Base-by-base conservation (phyloP, 2,329 filamentous ascomycete genomes). In the Stagonosporopsis chrysanthemi region DNA sequence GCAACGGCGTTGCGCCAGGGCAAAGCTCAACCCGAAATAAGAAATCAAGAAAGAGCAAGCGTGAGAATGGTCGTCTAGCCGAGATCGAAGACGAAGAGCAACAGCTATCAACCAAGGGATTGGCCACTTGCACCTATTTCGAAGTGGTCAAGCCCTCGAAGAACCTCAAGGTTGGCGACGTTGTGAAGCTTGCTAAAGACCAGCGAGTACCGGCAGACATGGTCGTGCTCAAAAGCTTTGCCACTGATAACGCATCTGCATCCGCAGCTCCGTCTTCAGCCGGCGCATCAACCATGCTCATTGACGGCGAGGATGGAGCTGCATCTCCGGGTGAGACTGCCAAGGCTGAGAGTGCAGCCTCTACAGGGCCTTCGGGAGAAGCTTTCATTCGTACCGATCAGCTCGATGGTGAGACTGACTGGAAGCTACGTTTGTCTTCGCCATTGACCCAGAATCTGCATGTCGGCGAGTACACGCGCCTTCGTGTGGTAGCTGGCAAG, bases 311-410 rank as follows among this genome's bases (percentile, higher is more conserved):
- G 6, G 49, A 38, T 6, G 48, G 43, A n/a, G 43, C 26, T 6
- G 12, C 56, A 57, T 6, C 70, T 35, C 55, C 65, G 12, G 56
- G 57, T n/a, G 52, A 62, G 9, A 14, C 61, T 1, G 31, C 57
- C 17, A 66, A 65, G 29, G 56, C 55, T 6, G 66, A 72, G 23
- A 61, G 33, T 36, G 46, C 62, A 14, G 41, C 60, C 23, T 63
- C 63, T 11, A 63, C 65, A 33, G 70, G 72, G 14, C 75, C 84
- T n/a, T 82, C 83, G 24, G 92, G 92, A 26, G 96, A 99, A 77
- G 94, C 94, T 0, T 99, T 99, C 70, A 98, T 99, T 71, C 86
- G 95, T 58, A 99, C 96, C 2, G 95, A 99, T 76, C 95, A 99
- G 73, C 83, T 99, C 9, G 95, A 99, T 70, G 95, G 95, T 66